phyloP scores from a whole-genome alignment of 1,284 basidiomycete genomes.

The Moesziomyces sp. region DNA sequence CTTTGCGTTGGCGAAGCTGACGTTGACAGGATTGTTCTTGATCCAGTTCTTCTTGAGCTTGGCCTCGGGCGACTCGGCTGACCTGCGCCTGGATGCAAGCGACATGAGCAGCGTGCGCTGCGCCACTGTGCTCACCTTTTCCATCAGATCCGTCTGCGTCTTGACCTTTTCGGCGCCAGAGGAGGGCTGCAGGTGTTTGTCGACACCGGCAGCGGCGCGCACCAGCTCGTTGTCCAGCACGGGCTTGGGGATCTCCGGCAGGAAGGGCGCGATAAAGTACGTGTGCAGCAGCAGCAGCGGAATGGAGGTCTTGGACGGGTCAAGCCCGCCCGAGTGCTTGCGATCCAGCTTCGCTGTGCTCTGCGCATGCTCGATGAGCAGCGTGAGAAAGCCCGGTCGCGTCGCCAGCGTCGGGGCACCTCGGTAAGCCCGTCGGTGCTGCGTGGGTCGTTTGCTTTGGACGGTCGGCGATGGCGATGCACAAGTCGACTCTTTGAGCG shows the following conservation, averaged over 20 bases:
- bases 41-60: conserved; percentile 40
- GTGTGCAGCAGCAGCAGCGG: conserved; percentile 55
- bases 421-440: neutral
- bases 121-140: conserved; percentile 31
- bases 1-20: conserved; percentile 17
- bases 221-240: conserved; percentile 30
- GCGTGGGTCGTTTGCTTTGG: neutral
- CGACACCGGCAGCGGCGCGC: conserved; percentile 26
- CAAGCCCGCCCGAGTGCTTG: conserved; percentile 15
- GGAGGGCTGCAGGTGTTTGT: conserved; percentile 17
- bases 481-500: neutral
- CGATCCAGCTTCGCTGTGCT: conserved; percentile 27
- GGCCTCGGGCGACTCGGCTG: conserved; percentile 30
- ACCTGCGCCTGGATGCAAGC: conserved; percentile 23
- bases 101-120: conserved; percentile 41
- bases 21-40: conserved; percentile 41
- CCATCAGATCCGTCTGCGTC: conserved; percentile 1
- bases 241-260: conserved; percentile 39
- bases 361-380: conserved; percentile 56
- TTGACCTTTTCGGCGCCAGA: neutral
- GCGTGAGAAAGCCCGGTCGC: conserved; percentile 47
- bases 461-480: neutral
- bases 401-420: conserved; percentile 37
- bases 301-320: conserved; percentile 35
- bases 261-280: conserved; percentile 59